Evolutionary conservation across 148 eudicot genomes (phyloP).

Genomic region (Diospyros lotus): DNA sequence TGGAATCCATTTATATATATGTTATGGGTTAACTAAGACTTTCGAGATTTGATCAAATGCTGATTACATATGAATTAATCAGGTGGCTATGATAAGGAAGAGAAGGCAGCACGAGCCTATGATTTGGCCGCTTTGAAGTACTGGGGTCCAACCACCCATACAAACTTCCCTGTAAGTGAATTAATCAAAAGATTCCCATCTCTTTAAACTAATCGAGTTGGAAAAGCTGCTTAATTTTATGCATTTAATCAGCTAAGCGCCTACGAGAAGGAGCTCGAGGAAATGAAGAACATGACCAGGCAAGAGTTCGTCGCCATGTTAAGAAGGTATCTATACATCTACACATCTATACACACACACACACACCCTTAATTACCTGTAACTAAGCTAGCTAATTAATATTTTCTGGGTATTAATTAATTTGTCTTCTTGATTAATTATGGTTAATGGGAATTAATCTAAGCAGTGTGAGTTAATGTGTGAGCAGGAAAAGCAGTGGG

Average conservation of each 20-base stretch:
- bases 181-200: no score
- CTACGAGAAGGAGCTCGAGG: conserved; percentile 69
- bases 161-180: conserved; percentile 61
- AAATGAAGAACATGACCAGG: conserved; percentile 74
- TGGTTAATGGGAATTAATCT: background rate
- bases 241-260: conserved; percentile 36
- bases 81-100: conserved; percentile 92
- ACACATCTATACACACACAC: background rate
- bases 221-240: no score
- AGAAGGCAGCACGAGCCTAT: conserved; percentile 81
- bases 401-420: no score
- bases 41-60: background rate
- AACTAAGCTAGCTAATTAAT: no score
- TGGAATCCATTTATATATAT: background rate
- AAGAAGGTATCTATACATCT: conserved; percentile 43
- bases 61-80: background rate
- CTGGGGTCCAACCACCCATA: conserved; percentile 82
- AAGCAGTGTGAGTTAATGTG: background rate
- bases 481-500: conserved; percentile 75
- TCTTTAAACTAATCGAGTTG: no score
- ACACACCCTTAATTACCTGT: no score
- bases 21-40: background rate
- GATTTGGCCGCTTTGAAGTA: conserved; percentile 81
- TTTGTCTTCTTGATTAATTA: no score
- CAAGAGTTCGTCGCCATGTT: conserved; percentile 85